Evolutionary conservation across 140 eudicot species (phyloP), one percentile per base, ranked within the genome.

Genomic region (Oenanthe javanica): DNA sequence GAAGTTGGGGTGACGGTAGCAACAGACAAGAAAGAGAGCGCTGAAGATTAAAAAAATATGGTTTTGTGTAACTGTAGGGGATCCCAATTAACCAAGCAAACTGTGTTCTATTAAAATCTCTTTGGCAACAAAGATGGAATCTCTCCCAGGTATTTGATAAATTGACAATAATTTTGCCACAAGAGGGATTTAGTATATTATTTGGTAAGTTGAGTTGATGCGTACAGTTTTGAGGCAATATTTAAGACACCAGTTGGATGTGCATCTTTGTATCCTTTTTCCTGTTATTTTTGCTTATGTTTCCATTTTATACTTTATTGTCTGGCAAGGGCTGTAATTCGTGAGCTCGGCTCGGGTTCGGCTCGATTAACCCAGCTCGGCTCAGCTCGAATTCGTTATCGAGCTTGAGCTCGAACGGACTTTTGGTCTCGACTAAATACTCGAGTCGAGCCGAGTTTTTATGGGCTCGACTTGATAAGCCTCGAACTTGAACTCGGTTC

Each of bases 1-100:
- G 98, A 94, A 88, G 98, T 94, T 59, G 97, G 97, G 38, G 98
- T 94, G 70, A 91, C 93, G 5, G 84, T 80, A 36, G 87, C 90
- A 27, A 81, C 75, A 13, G 92, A 86, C 72, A 84, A 84, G 40
- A 80, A 51, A 18, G 88, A 81, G 74, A 78, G 85, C 48, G 61
- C 83, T 13, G 76, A 75, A 36, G 72, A 21, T 21, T 59, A 59
- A 79, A 75, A 7, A 8, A 75, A 13, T 1, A 27, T 48, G 61
- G 72, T n/a, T n/a, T 66, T 23, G 13, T 66, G 40, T 27, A 31
- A 66, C 19, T 11, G 5, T 10, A 66, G 45, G 69, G 64, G 45
- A 10, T 66, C 72, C 19, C 15, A 2, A 66, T 66, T 23, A 27
- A 31, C 15, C 72, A 27, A 66, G 19, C 72, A 25, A 64, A 25